phyloP scores from a whole-genome alignment of 2,329 filamentous ascomycete genomes.

The Thelonectria rubi region DNA sequence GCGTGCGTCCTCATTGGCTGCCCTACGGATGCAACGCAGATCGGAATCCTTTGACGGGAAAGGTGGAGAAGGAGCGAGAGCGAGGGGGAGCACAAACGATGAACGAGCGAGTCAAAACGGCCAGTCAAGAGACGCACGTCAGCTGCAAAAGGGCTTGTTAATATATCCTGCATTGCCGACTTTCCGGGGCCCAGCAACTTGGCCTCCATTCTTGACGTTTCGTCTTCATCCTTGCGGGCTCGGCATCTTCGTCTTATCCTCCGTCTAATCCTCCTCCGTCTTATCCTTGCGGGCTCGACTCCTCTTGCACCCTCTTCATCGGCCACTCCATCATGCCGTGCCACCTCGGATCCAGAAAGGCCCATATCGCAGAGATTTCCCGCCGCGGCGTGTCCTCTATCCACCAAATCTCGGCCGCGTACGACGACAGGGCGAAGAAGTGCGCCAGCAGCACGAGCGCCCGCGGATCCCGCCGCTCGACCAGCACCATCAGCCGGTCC shows the following conservation, averaged over 20 bases:
- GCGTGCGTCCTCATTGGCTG: slow-evolving; percentile 7
- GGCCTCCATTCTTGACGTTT: background rate
- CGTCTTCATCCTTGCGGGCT: background rate
- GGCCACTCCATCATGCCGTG: slow-evolving; percentile 13
- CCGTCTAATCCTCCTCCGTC: background rate
- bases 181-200: background rate
- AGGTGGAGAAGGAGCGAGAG: slow-evolving; percentile 15
- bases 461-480: slow-evolving; percentile 30
- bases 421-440: slow-evolving; percentile 34
- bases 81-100: slow-evolving; percentile 8
- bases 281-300: background rate
- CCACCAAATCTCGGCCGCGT: slow-evolving; percentile 26
- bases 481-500: slow-evolving; percentile 26
- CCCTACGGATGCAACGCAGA: background rate
- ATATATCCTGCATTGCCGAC: slow-evolving; percentile 14
- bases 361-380: slow-evolving; percentile 15
- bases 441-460: slow-evolving; percentile 38
- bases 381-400: slow-evolving; percentile 19
- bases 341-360: slow-evolving; percentile 3
- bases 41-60: background rate
- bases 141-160: background rate
- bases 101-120: slow-evolving; percentile 3
- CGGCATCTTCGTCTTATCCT: too few species aligned
- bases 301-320: background rate
- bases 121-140: background rate